Evolutionary conservation across 306 rosid species (phyloP), one percentile per base, ranked within the genome.

Genomic region (Arachis hypogaea): DNA sequence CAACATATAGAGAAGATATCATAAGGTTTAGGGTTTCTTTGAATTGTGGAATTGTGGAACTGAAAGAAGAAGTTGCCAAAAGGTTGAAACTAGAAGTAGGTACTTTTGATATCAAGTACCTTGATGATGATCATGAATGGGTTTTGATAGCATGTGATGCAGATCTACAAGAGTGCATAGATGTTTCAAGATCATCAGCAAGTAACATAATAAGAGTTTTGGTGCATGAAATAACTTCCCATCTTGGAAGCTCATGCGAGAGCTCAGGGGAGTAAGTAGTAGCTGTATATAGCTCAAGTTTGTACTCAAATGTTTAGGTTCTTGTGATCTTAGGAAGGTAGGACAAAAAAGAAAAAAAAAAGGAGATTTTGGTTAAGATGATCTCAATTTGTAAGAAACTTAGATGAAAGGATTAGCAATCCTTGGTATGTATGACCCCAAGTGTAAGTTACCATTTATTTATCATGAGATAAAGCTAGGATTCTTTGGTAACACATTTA

Each of bases 61-160:
- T 90, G 66, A 86, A 76, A 79, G 96, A 95, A 55, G 96, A 87
- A 90, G 86, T 88, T 72, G 85, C 93, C 18, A 95, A 87, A 71
- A 87, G 96, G 72, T 77, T 95, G 82, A 92, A 87, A 77, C 7
- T 95, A 74, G 93, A 95, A 74, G 80, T 82, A 22, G 92, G 96
- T 50, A 92, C 87, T 33, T 90, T 90, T 68, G 96, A 92, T 69
- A 78, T 95, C 70, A 90, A 92, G 87, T 90, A 88, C 78, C 73
- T 92, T 79, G 98, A 90, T 40, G 98, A 92, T 75, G 99, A 90
- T 77, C 87, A 86, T 0, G 98, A 90, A 76, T 92, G 96, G 97
- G 98, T 95, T 78, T 83, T 90, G 83, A 82, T 92, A 46, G 89
- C 95, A 41, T 95, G 98, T 46, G 92, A 90, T 69, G 96, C 95